Base-by-base conservation (phyloP, 2,329 filamentous ascomycete genomes). In the Pseudomassariella vexata region DNA sequence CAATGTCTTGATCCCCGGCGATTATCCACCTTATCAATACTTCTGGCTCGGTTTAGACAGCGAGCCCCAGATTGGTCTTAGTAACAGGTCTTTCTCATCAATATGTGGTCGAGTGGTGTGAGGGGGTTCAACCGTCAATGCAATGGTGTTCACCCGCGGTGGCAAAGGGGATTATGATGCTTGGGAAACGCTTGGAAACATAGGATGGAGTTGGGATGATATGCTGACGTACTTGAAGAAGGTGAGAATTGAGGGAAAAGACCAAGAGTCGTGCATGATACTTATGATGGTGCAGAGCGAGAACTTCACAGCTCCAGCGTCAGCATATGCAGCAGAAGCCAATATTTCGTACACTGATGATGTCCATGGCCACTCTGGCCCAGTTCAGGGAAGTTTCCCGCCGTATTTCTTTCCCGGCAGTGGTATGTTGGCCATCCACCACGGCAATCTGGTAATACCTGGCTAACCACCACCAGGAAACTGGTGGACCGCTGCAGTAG, bases 161-260 rank as follows among this genome's bases (percentile, higher is more conserved):
- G 39, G 49, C 9, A 44, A 42, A 6, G 42, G 40, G 17, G 56
- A 62, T 28, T 59, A 57, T 22, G 42, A 56, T 35, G 46, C 41
- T 28, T 62, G 56, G 56, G 55, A 45, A 12, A 39, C 45, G 3
- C 45, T 59, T 7, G 56, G 53, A 2, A 53, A 53, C 16, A 29
- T 44, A 5, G 50, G 50, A 5, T 58, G 54, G 53, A 46, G 49
- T 25, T 62, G 55, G 50, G 42, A 61, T 6, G 47, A 42, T 12
- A 46, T 70, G 22, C 48, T 62, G 2, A 62, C 59, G 0, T 69
- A 66, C 39, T 60, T 68, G 40, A 57, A 55, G 19, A 66, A 66
- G 46, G 60, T 59, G 17, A 28, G 29, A 5, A 19, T 9, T 17
- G 12, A 16, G n/a, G 12, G 21, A n/a, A n/a, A n/a, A n/a, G n/a